Percentiles rank a stretch among this genome's conserved stretches.
These are phyloP conservation scores for Penicillium brevicompactum DNA, from an alignment of 2,329 filamentous ascomycete species.

Conservation along the genomic window DNA sequence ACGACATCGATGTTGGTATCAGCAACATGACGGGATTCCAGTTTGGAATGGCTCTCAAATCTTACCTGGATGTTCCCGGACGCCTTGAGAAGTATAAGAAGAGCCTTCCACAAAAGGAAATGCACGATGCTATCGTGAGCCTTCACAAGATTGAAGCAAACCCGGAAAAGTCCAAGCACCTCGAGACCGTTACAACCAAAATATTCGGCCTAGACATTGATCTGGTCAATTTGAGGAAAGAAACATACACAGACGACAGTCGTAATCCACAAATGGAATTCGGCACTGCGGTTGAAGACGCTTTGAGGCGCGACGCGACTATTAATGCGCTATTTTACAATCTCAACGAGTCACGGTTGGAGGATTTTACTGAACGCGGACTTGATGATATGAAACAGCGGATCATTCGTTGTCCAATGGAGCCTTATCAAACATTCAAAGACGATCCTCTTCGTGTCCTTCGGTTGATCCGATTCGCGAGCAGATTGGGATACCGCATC, in stretches of 20 bases:
- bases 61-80: constrained; percentile 44
- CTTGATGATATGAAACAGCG: constrained; percentile 71
- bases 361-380: constrained; percentile 79
- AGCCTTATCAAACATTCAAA: constrained; percentile 88
- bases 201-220: constrained; percentile 88
- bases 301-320: constrained; percentile 83
- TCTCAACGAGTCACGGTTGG: constrained; percentile 73
- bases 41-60: constrained; percentile 48
- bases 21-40: constrained; percentile 53
- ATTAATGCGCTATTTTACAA: constrained; percentile 98
- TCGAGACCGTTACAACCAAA: constrained; percentile 85
- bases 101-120: constrained; percentile 50
- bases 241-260: constrained; percentile 86
- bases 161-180: constrained; percentile 93
- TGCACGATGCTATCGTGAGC: constrained; percentile 68
- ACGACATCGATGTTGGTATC: constrained; percentile 54
- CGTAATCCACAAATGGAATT: constrained; percentile 92
- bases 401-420: constrained; percentile 81
- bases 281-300: constrained; percentile 88
- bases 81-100: constrained; percentile 47
- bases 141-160: constrained; percentile 90
- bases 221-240: constrained; percentile 90
- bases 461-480: constrained; percentile 86
- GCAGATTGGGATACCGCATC: constrained; percentile 77
- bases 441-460: constrained; percentile 90